Evolutionary conservation across 1,284 basidiomycete species (phyloP).

Genomic region (Termitomyces sp.): DNA sequence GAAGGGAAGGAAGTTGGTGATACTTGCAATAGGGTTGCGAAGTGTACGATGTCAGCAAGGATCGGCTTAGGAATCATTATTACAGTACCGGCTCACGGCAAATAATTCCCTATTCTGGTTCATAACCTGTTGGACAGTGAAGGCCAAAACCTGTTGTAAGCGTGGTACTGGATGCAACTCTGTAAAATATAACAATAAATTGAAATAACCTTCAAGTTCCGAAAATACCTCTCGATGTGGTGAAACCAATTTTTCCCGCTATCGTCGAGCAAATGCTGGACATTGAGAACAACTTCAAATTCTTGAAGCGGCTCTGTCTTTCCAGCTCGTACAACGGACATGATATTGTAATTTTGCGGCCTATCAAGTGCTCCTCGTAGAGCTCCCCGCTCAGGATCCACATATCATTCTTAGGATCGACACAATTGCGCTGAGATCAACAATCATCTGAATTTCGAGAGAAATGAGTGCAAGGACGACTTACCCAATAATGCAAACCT

Average conservation of each 20-base stretch:
- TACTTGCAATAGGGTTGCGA: background rate
- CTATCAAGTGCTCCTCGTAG: background rate
- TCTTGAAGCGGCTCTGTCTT: background rate
- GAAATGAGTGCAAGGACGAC: background rate
- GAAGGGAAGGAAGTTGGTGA: slow-evolving; percentile 4
- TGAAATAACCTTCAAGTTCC: background rate
- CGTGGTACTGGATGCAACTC: background rate
- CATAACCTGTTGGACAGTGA: slow-evolving; percentile 1
- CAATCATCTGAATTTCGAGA: no score
- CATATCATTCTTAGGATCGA: background rate
- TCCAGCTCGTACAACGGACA: background rate
- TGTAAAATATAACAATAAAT: background rate
- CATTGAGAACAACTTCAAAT: slow-evolving; percentile 2
- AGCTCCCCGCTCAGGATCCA: background rate
- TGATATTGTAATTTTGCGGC: background rate
- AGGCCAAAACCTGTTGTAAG: slow-evolving; percentile 2
- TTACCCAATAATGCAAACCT: background rate
- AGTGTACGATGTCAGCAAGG: background rate
- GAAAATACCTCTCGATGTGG: background rate
- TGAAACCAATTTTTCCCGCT: slow-evolving; percentile 3
- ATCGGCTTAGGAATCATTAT: background rate
- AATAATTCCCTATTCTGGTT: background rate
- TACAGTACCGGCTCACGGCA: background rate
- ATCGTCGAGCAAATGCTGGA: background rate
- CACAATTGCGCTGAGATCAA: background rate